Evolutionary conservation across 2,329 filamentous ascomycete genomes (phyloP).

Genomic region (Talaromyces albobiverticillius): DNA sequence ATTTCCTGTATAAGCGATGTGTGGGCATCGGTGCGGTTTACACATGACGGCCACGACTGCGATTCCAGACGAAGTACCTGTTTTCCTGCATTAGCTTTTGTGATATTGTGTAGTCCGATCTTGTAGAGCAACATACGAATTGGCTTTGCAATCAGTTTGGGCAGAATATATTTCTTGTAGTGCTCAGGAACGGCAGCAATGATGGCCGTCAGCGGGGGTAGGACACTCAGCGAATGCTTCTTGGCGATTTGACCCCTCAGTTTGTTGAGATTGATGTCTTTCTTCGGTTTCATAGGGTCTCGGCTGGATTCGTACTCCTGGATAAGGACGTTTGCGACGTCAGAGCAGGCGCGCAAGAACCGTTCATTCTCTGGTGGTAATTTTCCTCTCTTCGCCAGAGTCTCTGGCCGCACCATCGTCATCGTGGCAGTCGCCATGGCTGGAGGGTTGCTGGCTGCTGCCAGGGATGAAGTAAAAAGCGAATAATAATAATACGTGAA

Average conservation of each 20-base stretch:
- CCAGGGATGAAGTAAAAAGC: too few relatives aligned
- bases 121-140: slow-evolving; percentile 62
- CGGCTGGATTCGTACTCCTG: slow-evolving; percentile 85
- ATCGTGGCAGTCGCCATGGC: slow-evolving; percentile 60
- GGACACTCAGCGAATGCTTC: slow-evolving; percentile 84
- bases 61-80: slow-evolving; percentile 90
- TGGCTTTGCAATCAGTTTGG: slow-evolving; percentile 93
- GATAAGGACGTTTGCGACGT: slow-evolving; percentile 89
- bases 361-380: slow-evolving; percentile 91
- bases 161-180: slow-evolving; percentile 98
- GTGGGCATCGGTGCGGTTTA: slow-evolving; percentile 95
- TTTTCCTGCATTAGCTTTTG: slow-evolving; percentile 11
- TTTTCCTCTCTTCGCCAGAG: slow-evolving; percentile 67
- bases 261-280: slow-evolving; percentile 89
- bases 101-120: neutral
- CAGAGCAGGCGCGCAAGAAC: slow-evolving; percentile 89
- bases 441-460: slow-evolving; percentile 12
- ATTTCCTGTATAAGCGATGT: slow-evolving; percentile 97
- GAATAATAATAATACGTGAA: neutral
- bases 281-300: slow-evolving; percentile 68
- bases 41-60: slow-evolving; percentile 99
- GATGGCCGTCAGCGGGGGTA: slow-evolving; percentile 91
- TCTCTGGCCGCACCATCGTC: slow-evolving; percentile 56
- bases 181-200: slow-evolving; percentile 98
- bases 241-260: slow-evolving; percentile 83